Evolutionary conservation across 306 rosid species (phyloP).

Genomic region (Dryas drummondii): DNA sequence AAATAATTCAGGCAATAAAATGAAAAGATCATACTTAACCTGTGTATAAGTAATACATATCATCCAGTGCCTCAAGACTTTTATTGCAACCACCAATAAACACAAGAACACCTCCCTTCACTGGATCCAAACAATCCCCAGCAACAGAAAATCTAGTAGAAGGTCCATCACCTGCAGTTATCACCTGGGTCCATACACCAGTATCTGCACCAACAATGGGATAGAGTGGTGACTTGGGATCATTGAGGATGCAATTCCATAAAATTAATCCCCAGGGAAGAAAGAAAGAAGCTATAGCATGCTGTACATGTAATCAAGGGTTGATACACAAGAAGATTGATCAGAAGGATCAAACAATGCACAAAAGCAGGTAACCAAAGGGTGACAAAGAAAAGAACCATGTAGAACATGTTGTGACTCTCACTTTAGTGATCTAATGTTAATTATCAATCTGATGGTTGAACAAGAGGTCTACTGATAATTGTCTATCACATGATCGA

Average conservation of each 20-base stretch:
- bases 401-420: background rate
- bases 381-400: background rate
- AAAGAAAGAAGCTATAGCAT: constrained; percentile 6
- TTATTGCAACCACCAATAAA: constrained; percentile 96
- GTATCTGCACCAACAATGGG: constrained; percentile 57
- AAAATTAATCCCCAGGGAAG: background rate
- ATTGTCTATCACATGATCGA: background rate
- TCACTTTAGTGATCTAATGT: background rate
- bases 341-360: background rate
- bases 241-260: constrained; percentile 16
- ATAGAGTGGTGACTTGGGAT: constrained; percentile 2
- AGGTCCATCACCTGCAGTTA: constrained; percentile 65
- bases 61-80: constrained; percentile 90
- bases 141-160: constrained; percentile 94
- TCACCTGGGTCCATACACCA: constrained; percentile 79
- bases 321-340: background rate
- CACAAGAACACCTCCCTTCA: constrained; percentile 74
- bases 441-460: background rate
- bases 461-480: background rate
- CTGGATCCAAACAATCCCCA: constrained; percentile 91
- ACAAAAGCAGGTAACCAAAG: background rate
- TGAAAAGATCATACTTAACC: constrained; percentile 46
- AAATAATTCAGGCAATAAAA: background rate
- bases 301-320: constrained; percentile 1
- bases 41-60: constrained; percentile 87